Evolutionary conservation across 2,329 filamentous ascomycete species (phyloP).

Genomic region (Colletotrichum aenigma): DNA sequence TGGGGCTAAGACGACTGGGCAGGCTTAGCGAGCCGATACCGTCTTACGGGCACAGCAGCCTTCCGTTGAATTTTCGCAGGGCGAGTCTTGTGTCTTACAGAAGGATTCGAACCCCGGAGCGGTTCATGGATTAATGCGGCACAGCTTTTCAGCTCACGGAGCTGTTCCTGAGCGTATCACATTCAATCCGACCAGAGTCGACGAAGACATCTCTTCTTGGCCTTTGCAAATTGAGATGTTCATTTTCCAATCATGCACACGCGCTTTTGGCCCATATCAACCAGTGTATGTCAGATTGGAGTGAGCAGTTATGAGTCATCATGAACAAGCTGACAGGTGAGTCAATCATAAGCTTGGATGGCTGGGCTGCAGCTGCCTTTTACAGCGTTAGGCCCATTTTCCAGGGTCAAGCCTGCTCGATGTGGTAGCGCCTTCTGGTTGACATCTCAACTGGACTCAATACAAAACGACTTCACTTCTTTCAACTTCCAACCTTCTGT

Average conservation of each 20-base stretch:
- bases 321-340: neutral
- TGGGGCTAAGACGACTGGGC: neutral
- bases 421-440: neutral
- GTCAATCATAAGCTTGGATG: neutral
- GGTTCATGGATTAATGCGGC: neutral
- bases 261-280: neutral
- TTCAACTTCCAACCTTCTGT: fast-evolving
- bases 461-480: neutral
- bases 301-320: neutral
- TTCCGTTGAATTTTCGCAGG: neutral
- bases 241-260: neutral
- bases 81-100: neutral
- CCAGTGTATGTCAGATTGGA: neutral
- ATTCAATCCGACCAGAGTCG: neutral
- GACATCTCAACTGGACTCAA: neutral
- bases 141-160: neutral
- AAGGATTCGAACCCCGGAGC: neutral
- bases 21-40: neutral
- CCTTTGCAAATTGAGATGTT: neutral
- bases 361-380: neutral
- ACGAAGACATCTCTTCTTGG: neutral
- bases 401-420: neutral
- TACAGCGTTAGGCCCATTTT: neutral
- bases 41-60: no score
- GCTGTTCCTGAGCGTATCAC: neutral